phyloP scores from a whole-genome alignment of 768 basidiomycete genomes.

The Tremella mesenterica region DNA sequence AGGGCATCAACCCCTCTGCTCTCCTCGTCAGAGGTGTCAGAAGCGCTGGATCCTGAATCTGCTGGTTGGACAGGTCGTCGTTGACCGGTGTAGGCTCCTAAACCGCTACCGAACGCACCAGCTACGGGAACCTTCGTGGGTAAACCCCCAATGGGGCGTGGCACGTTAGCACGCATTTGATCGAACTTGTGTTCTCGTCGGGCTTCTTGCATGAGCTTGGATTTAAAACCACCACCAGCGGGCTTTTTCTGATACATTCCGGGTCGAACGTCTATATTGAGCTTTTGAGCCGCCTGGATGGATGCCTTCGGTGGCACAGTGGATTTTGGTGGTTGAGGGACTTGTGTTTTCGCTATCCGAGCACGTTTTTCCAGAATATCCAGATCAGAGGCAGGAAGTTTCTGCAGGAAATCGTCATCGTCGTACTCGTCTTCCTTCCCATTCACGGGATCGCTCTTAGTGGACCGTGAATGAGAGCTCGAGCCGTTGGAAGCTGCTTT shows the following conservation, averaged over 20 bases:
- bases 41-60: conserved; percentile 33
- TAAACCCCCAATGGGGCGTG: conserved; percentile 28
- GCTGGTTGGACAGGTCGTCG: conserved; percentile 5
- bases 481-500: conserved; percentile 16
- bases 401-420: conserved; percentile 33
- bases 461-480: too few relatives aligned
- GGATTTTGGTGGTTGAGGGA: background rate
- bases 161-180: background rate
- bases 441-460: too few relatives aligned
- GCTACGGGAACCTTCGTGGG: conserved; percentile 20
- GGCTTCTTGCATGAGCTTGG: conserved; percentile 27
- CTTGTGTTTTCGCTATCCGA: conserved; percentile 9
- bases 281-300: conserved; percentile 5
- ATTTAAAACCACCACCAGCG: conserved; percentile 16
- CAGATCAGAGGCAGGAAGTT: conserved; percentile 23
- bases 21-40: conserved; percentile 36
- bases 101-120: conserved; percentile 25
- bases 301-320: background rate
- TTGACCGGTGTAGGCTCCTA: conserved; percentile 24
- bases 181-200: conserved; percentile 5
- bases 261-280: conserved; percentile 33
- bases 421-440: conserved; percentile 21
- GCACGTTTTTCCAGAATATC: conserved; percentile 33
- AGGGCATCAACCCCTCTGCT: conserved; percentile 50
- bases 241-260: conserved; percentile 4